phyloP scores from a whole-genome alignment of 139 green algal genomes.

The Ettlia oleoabundans region DNA sequence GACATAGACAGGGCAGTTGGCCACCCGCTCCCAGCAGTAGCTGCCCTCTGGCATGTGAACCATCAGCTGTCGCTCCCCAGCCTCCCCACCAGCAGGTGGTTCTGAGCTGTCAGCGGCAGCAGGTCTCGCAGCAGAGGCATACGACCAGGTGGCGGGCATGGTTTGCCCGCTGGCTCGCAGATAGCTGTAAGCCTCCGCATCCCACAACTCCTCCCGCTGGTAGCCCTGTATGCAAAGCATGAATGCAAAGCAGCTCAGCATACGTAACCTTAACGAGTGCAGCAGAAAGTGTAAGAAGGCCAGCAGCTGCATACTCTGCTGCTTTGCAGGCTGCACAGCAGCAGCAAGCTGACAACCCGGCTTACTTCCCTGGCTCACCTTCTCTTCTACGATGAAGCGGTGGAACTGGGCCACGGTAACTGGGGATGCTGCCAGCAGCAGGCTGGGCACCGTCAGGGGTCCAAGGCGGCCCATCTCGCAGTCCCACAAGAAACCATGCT shows the following conservation, averaged over 20 bases:
- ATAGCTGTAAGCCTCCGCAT: slow-evolving; percentile 36
- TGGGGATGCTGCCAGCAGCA: slow-evolving; percentile 41
- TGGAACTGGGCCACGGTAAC: slow-evolving; percentile 64
- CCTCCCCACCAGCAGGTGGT: no score
- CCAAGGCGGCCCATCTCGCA: slow-evolving; percentile 56
- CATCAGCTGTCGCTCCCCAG: no score
- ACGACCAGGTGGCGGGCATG: slow-evolving; percentile 61
- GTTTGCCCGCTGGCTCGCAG: slow-evolving; percentile 36
- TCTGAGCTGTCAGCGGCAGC: no score
- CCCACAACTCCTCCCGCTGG: slow-evolving; percentile 48
- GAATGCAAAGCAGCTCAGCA: no score
- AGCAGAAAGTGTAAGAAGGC: no score
- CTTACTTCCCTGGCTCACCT: background rate
- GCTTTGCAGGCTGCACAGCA: background rate
- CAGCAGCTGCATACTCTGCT: no score
- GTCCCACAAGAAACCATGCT: slow-evolving; percentile 64
- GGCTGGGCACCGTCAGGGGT: slow-evolving; percentile 3
- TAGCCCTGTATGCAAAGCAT: slow-evolving; percentile 54
- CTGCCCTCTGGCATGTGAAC: slow-evolving; percentile 55
- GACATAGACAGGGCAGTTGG: slow-evolving; percentile 39
- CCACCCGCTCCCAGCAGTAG: slow-evolving; percentile 32
- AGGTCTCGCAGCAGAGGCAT: background rate
- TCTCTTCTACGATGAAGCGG: slow-evolving; percentile 45
- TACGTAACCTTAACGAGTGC: no score
- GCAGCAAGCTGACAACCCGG: background rate